Evolutionary conservation across 2,329 filamentous ascomycete species (phyloP), one percentile per base, ranked within the genome.

Genomic region (Botrytis medusae): DNA sequence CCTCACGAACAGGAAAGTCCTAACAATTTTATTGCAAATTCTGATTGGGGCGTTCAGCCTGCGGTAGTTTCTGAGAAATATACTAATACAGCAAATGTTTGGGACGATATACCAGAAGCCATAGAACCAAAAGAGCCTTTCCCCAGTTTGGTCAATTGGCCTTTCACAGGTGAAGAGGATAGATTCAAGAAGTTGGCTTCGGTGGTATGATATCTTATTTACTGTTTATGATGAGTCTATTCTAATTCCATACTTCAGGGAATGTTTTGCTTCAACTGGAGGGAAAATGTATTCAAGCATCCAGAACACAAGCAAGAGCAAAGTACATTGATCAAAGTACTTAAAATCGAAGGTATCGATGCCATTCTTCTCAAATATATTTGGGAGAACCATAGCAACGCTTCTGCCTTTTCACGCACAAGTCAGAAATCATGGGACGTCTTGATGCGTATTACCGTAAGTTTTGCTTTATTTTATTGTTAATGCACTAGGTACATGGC

Each of bases 381-480:
- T 2, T 72, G 48, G 51, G 10, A 59, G 22, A 51, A 51, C 4
- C 63, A 72, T 51, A 68, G 48, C 51, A 72, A 54, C 5, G 64
- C 42, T 44, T 57, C 63, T 16, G 65, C 48, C 1, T 60, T 72
- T 12, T 42, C 32, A 18, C 29, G 48, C 5, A 51, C 48, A 7
- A 69, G 71, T 12, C 62, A 68, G n/a, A 69, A 4, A 51, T 40
- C 71, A 14, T 72, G 64, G 63, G 40, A 61, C n/a, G 48, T 72
- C 12, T 61, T 61, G 64, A 69, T 72, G 71, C 22, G 37, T 69
- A 10, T 69, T 8, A 32, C 44, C 25, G 71, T 69, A n/a, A 69
- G 63, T 72, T 37, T 22, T 25, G 10, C 3, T 44, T 57, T 16
- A 9, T 29, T 34, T 44, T 22, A 20, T 60, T 4, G 4, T 40